These are phyloP conservation scores for Candida sithepensis DNA, from an alignment of 805 yeast species.

Conservation along the genomic window DNA sequence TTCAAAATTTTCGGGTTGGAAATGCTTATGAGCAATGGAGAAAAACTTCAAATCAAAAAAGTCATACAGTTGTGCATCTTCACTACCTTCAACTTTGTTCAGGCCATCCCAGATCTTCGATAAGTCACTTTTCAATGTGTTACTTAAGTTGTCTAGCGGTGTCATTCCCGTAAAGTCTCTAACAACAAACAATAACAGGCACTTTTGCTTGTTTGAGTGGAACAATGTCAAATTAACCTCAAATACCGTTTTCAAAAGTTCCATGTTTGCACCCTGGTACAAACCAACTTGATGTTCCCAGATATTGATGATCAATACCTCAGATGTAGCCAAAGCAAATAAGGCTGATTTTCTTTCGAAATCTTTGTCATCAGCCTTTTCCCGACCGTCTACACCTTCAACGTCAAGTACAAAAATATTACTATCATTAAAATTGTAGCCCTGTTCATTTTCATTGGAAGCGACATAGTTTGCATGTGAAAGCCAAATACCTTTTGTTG, in stretches of 20 bases:
- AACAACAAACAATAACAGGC: constrained; percentile 77
- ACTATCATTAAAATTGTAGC: constrained; percentile 14
- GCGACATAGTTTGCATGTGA: constrained; percentile 50
- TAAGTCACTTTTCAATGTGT: constrained; percentile 69
- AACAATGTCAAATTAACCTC: constrained; percentile 90
- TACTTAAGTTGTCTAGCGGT: constrained; percentile 66
- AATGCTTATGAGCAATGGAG: constrained; percentile 78
- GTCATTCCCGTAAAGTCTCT: constrained; percentile 90
- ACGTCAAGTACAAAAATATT: constrained; percentile 84
- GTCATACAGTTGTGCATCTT: constrained; percentile 55
- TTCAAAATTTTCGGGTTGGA: constrained; percentile 69
- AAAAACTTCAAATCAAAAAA: constrained; percentile 84
- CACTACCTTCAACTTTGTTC: constrained; percentile 66
- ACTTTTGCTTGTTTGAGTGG: constrained; percentile 55
- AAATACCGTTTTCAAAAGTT: constrained; percentile 87
- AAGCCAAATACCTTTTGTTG: constrained; percentile 83
- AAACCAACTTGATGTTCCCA: constrained; percentile 98
- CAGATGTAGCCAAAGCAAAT: constrained; percentile 90
- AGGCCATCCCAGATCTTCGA: constrained; percentile 73
- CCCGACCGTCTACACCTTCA: constrained; percentile 99
- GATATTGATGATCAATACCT: constrained; percentile 83
- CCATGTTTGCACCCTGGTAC: constrained; percentile 98
- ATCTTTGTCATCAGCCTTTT: constrained; percentile 97
- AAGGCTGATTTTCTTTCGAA: constrained; percentile 95
- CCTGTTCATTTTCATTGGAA: constrained; percentile 11